These are phyloP conservation scores for Metarhizium robertsii DNA, from an alignment of 2,329 filamentous ascomycete species.

Conservation along the genomic window DNA sequence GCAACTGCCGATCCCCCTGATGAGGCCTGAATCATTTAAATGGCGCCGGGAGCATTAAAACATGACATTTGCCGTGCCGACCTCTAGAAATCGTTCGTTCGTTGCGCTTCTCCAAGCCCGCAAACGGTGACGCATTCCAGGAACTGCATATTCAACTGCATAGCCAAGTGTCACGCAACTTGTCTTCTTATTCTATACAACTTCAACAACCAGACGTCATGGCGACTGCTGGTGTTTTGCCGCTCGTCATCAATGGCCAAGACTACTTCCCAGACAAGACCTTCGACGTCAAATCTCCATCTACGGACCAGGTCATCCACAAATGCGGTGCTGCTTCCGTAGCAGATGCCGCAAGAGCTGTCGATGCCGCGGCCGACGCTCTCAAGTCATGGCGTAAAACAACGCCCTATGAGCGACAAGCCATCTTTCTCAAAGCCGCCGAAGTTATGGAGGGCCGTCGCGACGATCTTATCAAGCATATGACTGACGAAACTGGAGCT, in stretches of 20 bases:
- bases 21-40: too few species aligned
- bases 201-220: not conserved
- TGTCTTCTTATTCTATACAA: not conserved
- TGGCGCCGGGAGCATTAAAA: too few species aligned
- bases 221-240: constrained; percentile 14
- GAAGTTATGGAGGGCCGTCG: constrained; percentile 50
- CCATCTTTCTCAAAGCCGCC: constrained; percentile 61
- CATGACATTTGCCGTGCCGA: too few species aligned
- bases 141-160: not conserved
- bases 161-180: not conserved
- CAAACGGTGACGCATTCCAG: not conserved
- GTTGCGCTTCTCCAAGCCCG: too few species aligned
- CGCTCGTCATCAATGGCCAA: constrained; percentile 33
- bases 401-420: constrained; percentile 50
- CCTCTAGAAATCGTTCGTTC: too few species aligned
- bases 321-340: constrained; percentile 48
- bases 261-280: constrained; percentile 35
- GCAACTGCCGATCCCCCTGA: too few species aligned
- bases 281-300: constrained; percentile 49
- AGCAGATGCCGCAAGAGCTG: constrained; percentile 43
- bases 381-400: constrained; percentile 60
- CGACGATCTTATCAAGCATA: constrained; percentile 51
- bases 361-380: constrained; percentile 50
- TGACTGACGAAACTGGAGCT: constrained; percentile 40
- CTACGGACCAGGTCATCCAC: constrained; percentile 41